Evolutionary conservation across 2,329 filamentous ascomycete species (phyloP).

Genomic region (Aspergillus novofumigatus): DNA sequence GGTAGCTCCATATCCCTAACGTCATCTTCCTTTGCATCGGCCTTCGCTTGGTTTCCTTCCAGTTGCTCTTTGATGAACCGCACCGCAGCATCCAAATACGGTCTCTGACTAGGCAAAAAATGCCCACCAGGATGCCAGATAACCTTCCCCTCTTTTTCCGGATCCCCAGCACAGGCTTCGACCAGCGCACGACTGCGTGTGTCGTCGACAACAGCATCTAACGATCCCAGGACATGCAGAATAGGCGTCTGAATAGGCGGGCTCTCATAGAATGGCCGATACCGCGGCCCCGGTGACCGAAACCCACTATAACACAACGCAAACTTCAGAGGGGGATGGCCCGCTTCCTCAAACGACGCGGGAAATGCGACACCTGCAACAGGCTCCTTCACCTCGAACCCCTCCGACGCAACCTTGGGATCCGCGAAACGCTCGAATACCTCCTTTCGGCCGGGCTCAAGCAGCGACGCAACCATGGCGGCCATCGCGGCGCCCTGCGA

Average conservation of each 20-base stretch:
- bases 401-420: slow-evolving; percentile 13
- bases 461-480: slow-evolving; percentile 65
- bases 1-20: slow-evolving; percentile 67
- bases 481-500: slow-evolving; percentile 73
- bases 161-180: slow-evolving; percentile 58
- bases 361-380: slow-evolving; percentile 52
- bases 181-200: slow-evolving; percentile 62
- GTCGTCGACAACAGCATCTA: slow-evolving; percentile 89
- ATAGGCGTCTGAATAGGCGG: slow-evolving; percentile 72
- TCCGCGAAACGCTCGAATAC: slow-evolving; percentile 46
- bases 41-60: slow-evolving; percentile 33
- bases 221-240: slow-evolving; percentile 74
- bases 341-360: slow-evolving; percentile 39
- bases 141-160: slow-evolving; percentile 47
- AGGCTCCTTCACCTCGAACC: slow-evolving; percentile 9
- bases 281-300: slow-evolving; percentile 56
- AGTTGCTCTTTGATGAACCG: slow-evolving; percentile 62
- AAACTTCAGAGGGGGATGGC: slow-evolving; percentile 62
- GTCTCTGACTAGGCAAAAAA: slow-evolving; percentile 78
- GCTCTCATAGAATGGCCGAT: slow-evolving; percentile 65
- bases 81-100: slow-evolving; percentile 72
- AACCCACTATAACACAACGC: slow-evolving; percentile 76
- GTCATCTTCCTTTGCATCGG: slow-evolving; percentile 54
- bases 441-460: slow-evolving; percentile 54
- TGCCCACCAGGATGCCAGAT: slow-evolving; percentile 84